A percentile compares a stretch with the other conserved stretches of the same genome.
phyloP scores from a whole-genome alignment of 2,329 filamentous ascomycete genomes.

The Ambrosiella xylebori region DNA sequence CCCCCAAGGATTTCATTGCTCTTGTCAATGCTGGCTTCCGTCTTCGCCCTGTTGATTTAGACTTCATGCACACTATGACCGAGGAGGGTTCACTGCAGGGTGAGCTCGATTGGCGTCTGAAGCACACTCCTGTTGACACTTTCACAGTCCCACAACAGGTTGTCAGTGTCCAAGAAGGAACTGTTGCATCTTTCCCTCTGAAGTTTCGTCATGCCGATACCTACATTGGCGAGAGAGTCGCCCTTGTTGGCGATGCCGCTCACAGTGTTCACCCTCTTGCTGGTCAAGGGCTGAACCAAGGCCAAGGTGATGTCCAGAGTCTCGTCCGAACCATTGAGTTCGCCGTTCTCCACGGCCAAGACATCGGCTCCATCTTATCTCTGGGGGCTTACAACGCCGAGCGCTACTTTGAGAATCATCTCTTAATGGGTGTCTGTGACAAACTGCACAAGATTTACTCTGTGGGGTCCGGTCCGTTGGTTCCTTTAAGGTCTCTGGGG shows the following conservation, averaged over 20 bases:
- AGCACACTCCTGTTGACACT: constrained; percentile 44
- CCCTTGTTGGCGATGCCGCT: constrained; percentile 82
- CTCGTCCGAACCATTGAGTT: constrained; percentile 58
- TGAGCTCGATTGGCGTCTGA: constrained; percentile 71
- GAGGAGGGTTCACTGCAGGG: constrained; percentile 37
- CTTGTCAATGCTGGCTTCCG: constrained; percentile 92
- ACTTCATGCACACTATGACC: constrained; percentile 57
- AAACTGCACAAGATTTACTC: constrained; percentile 87
- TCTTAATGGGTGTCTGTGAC: constrained; percentile 64
- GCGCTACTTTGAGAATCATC: constrained; percentile 66
- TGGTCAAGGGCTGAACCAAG: constrained; percentile 87
- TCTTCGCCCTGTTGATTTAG: constrained; percentile 59
- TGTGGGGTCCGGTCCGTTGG: constrained; percentile 60
- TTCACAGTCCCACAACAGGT: constrained; percentile 47
- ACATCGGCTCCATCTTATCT: constrained; percentile 62
- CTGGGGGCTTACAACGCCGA: constrained; percentile 69
- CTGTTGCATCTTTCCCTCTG: constrained; percentile 76
- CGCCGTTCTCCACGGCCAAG: constrained; percentile 67
- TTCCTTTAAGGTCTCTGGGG: constrained; percentile 62
- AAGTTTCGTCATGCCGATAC: constrained; percentile 86
- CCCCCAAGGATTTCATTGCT: constrained; percentile 55
- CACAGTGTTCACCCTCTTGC: constrained; percentile 91
- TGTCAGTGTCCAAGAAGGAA: constrained; percentile 56
- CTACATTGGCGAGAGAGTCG: constrained; percentile 79
- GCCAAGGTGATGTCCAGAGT: constrained; percentile 72